Base-by-base conservation (phyloP, 805 yeast species). In the Pichia cabralensis region DNA sequence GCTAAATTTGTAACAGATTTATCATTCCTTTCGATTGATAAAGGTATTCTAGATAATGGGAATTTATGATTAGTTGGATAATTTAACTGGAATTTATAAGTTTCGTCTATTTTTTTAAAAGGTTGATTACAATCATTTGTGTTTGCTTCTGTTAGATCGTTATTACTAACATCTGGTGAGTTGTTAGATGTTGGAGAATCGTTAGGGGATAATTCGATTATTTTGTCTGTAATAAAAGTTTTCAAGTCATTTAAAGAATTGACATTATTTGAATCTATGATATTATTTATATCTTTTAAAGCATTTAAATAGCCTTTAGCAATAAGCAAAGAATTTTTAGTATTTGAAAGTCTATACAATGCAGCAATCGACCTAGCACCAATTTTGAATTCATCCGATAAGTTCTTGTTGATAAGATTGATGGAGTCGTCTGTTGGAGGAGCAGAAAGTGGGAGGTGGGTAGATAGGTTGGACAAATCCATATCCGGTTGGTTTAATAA, bases 351-450 rank as follows among this genome's bases (percentile, higher is more conserved):
- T 31, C 83, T 56, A 45, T 80, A 80, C 20, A 80, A 59, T 11
- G 77, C 69, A 12, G 86, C 79, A 19, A 79, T 81, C 6, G 81
- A 68, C 36, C 76, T 69, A 19, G 86, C 86, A 6, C 86, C 86
- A 36, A 64, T 65, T 52, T 74, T 77, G 57, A 79, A 80, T 48
- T 77, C 80, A n/a, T 60, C 55, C 0, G 75, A 65, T 20, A 80
- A 60, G 30, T 78, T 80, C 28, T 55, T 58, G 39, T 66, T 70
- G 30, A 76, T 56, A 20, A 65, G 69, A 19, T 57, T 53, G 1
- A 73, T 52, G n/a, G 73, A 57, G 8, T 62, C 62, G 23, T 68
- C 69, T 27, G 61, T 63, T 9, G 71, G 59, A 3, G 74, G 69
- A 23, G 51, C 58, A 0, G 77, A 63, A 3, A 70, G 61, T 1